These are phyloP conservation scores for Amanita inopinata DNA, from an alignment of 768 basidiomycete species.

Conservation along the genomic window DNA sequence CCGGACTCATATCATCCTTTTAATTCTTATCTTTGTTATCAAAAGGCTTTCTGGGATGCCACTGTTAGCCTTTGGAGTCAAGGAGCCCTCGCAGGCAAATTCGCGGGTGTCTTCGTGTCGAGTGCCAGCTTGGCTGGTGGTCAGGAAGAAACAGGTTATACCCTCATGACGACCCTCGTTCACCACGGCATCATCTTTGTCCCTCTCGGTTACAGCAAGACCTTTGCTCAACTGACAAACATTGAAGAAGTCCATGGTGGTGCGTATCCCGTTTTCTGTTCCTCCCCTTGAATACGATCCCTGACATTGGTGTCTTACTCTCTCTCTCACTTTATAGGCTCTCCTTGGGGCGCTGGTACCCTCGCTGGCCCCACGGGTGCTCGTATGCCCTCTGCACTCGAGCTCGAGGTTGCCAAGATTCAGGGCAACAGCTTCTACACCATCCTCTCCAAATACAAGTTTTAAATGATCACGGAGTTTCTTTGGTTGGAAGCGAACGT, in stretches of 20 bases:
- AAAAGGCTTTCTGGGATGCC: conserved; percentile 63
- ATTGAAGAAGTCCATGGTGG: conserved; percentile 48
- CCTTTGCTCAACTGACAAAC: conserved; percentile 31
- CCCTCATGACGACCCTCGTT: conserved; percentile 43
- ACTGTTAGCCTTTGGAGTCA: conserved; percentile 58
- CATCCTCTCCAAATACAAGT: conserved; percentile 29
- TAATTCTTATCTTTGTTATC: conserved; percentile 12
- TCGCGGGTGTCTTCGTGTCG: conserved; percentile 64
- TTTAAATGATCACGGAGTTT: no score
- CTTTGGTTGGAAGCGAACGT: no score
- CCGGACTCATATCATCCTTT: conserved; percentile 6
- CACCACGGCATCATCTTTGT: conserved; percentile 72
- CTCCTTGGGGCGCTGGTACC: conserved; percentile 72
- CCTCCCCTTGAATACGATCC: neutral
- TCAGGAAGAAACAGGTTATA: conserved; percentile 55
- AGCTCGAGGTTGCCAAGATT: conserved; percentile 38
- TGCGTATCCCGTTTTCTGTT: conserved; percentile 19
- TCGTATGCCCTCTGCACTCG: conserved; percentile 39
- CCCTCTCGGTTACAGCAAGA: conserved; percentile 58
- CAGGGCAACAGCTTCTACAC: conserved; percentile 49
- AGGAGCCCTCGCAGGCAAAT: conserved; percentile 64
- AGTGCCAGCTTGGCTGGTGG: conserved; percentile 71
- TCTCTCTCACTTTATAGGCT: conserved; percentile 43
- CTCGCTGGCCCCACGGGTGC: conserved; percentile 35
- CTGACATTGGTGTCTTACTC: conserved; percentile 8